Evolutionary conservation across 306 rosid species (phyloP), one percentile per base, ranked within the genome.

Genomic region (Begonia peltatifolia): DNA sequence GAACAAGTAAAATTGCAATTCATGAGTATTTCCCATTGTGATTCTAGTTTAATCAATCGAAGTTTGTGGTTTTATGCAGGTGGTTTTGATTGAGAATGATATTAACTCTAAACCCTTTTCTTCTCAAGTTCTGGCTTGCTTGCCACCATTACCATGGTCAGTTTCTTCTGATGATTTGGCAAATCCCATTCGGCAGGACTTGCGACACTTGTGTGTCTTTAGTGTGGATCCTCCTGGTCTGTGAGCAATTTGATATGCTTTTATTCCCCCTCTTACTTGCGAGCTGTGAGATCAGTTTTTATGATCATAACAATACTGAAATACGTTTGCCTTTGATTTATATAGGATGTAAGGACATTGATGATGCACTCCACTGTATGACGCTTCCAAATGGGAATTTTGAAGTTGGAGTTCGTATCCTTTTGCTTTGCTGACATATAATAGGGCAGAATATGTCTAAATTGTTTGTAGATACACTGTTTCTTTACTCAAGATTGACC

Each of bases 391-490:
- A 79, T 80, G 99, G 99, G 69, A 90, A 83, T 76, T 90, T 76
- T 53, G 95, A 86, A 81, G 95, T 90, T 75, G 99, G 95, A 74
- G 99, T 90, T 51, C 94, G 95, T 90, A 90, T 90, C 99, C 95
- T 79, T 54, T 30, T 23, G 63, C 52, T 20, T 20, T 55, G 42
- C 10, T 51, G 51, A 51, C 12, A 41, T 57, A 30, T 30, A 30
- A 30, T 30, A 4, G 38, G 38, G 9, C 38, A 30, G 38, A 30
- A 30, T 25, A 6, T 30, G 38, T 30, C 38, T 30, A 30, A 30
- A 30, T 6, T 30, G 38, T 30, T 30, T 30, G 6, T 30, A 5
- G 38, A 30, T 5, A 30, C 38, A 6, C 38, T 30, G 38, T 30
- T 30, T 30, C 38, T 30, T 5, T 30, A 7, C 6, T 30, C 38